These are phyloP conservation scores for Chytriomyces confervae DNA, from an alignment of 192 early-diverging fungal species.

Conservation along the genomic window DNA sequence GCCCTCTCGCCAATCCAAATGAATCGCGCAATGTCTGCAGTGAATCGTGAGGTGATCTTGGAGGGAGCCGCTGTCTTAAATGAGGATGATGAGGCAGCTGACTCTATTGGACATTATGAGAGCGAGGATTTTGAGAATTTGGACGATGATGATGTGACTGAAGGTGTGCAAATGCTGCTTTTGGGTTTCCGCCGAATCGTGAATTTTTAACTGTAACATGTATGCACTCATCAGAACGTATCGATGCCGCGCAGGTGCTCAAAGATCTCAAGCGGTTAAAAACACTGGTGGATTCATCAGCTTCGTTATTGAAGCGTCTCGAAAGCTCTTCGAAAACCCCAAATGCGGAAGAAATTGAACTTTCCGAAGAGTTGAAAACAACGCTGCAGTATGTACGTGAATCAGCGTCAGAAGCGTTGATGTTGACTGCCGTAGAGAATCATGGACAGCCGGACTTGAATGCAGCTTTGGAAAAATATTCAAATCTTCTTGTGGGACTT, in stretches of 20 bases:
- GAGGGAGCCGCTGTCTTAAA: not conserved
- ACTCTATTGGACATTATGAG: slow-evolving; percentile 6
- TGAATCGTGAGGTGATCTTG: slow-evolving; percentile 38
- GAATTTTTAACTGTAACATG: not conserved
- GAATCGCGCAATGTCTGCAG: slow-evolving; percentile 20
- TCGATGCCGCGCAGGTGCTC: slow-evolving; percentile 19
- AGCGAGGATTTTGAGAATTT: slow-evolving; percentile 15
- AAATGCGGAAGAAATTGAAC: slow-evolving; percentile 10
- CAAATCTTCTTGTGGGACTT: slow-evolving; percentile 43
- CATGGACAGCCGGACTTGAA: slow-evolving; percentile 1
- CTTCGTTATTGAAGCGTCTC: slow-evolving; percentile 14
- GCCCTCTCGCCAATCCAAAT: slow-evolving; percentile 4
- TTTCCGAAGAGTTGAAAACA: slow-evolving; percentile 10
- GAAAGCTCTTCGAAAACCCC: not conserved
- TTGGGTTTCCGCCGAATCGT: no score
- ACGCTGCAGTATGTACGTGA: slow-evolving; percentile 24
- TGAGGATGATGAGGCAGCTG: not conserved
- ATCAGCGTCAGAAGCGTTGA: slow-evolving; percentile 23
- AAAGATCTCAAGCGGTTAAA: slow-evolving; percentile 13
- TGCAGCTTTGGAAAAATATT: slow-evolving; percentile 44
- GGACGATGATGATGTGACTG: slow-evolving; percentile 10
- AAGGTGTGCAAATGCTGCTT: not conserved
- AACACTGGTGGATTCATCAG: not conserved
- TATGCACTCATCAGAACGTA: not conserved
- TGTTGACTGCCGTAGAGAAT: not conserved